Evolutionary conservation across 495 filamentous ascomycete genomes (phyloP), one percentile per base, ranked within the genome.

Genomic region (Penicillium riverlandense): DNA sequence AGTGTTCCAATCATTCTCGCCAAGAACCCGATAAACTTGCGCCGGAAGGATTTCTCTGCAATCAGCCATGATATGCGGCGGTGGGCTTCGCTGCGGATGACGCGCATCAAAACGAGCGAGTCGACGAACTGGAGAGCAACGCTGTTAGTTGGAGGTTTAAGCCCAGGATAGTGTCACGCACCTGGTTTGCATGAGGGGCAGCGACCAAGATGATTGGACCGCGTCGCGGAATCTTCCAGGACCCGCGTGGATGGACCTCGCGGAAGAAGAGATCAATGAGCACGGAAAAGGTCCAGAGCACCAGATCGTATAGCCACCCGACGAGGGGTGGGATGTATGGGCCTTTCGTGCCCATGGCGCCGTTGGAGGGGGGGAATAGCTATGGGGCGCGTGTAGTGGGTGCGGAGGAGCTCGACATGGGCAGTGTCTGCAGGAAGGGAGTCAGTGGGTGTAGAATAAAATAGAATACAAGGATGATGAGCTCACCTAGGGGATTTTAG

Each of bases 131-230:
- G 27, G 37, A n/a, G 28, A 47, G 14, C 41, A 27, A 28, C 12
- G 34, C 22, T 22, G 37, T 53, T 35, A 49, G 48, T 13, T 38
- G 35, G 38, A 28, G 45, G n/a, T 42, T 31, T 29, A 41, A 6
- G 16, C 29, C 14, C 9, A 13, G 36, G 38, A 14, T 36, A 34
- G 11, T 13, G 35, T 41, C 42, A 58, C 67, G 22, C 73, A 90
- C 88, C 80, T 98, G 92, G 62, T 98, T 98, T 37, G 92, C 94
- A 75, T 98, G 92, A 48, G 92, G 92, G 13, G 94, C 92, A n/a
- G 90, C 91, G 48, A 98, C 92, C 57, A 98, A 91, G 34, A 98
- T 88, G 43, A 98, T 78, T 0, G 92, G 90, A 2, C 88, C 92
- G 49, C 78, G 76, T 47, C 82, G 76, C 31, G 92, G 92, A 15